These are phyloP conservation scores for Lactuca saligna DNA, from an alignment of 129 eudicot species.

Conservation along the genomic window DNA sequence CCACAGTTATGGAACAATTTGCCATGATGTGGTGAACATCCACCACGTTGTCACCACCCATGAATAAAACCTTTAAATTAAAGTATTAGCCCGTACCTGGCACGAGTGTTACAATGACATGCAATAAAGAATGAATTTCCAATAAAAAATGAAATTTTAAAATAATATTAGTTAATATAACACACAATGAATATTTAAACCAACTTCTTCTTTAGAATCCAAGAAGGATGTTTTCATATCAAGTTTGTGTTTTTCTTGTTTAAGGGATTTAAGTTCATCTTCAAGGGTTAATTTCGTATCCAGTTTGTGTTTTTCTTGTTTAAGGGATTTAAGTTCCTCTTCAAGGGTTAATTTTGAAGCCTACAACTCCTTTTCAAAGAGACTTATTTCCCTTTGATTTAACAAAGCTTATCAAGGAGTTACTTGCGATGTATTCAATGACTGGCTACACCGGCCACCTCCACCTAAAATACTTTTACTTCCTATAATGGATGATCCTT, in stretches of 20 bases:
- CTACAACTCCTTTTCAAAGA: slow-evolving; percentile 67
- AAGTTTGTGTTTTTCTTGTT: slow-evolving; percentile 48
- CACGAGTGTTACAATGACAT: no score
- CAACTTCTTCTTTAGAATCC: slow-evolving; percentile 69
- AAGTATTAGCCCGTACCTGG: no score
- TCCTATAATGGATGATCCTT: no score
- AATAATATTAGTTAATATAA: neutral
- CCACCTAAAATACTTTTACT: no score
- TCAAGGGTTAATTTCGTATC: slow-evolving; percentile 46
- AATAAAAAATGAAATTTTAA: neutral
- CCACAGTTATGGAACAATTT: no score
- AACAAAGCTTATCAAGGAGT: slow-evolving; percentile 53
- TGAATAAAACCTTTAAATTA: no score
- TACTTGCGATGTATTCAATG: no score
- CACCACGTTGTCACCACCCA: no score
- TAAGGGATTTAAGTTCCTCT: slow-evolving; percentile 42
- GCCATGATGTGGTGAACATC: no score
- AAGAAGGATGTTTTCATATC: slow-evolving; percentile 52
- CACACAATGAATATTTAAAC: neutral
- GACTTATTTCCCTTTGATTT: slow-evolving; percentile 70
- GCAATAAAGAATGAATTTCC: neutral
- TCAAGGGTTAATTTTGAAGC: slow-evolving; percentile 44
- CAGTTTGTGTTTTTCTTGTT: slow-evolving; percentile 48
- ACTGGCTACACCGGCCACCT: no score
- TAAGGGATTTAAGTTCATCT: slow-evolving; percentile 42